Conservation (phyloP, 441 rosid species). For the Gossypium gossypioides region DNA sequence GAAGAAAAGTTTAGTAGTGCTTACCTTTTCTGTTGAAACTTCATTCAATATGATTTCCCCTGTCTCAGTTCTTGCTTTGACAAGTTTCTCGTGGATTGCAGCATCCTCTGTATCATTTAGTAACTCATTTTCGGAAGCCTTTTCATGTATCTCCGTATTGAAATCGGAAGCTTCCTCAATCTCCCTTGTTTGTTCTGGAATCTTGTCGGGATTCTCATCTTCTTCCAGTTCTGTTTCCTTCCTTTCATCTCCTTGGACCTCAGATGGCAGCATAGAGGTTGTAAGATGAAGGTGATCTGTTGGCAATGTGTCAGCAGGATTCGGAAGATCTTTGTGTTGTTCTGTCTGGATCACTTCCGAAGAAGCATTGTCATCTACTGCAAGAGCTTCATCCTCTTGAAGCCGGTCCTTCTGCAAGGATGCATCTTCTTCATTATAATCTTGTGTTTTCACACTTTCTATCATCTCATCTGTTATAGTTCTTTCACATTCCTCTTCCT, state of each 20-base stretch:
- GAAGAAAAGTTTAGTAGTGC: neutral
- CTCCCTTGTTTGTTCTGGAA: constrained; percentile 2
- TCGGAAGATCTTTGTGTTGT: constrained; percentile 4
- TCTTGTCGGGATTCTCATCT: constrained; percentile 15
- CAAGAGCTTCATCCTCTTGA: constrained; percentile 11
- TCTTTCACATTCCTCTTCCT: neutral
- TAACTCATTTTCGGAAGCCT: constrained; percentile 14
- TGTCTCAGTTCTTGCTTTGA: neutral
- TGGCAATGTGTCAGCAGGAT: neutral
- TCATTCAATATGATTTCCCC: constrained; percentile 8
- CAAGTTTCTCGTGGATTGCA: constrained; percentile 9
- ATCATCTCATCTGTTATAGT: neutral
- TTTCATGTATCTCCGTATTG: constrained; percentile 16
- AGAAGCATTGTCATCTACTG: constrained; percentile 8
- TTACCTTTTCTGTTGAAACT: neutral
- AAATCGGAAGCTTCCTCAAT: neutral
- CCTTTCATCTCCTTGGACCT: constrained; percentile 14
- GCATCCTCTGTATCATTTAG: constrained; percentile 16
- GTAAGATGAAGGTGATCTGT: constrained; percentile 13
- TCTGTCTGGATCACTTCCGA: constrained; percentile 1
- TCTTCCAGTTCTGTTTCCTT: constrained; percentile 10
- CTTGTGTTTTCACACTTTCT: constrained; percentile 15
- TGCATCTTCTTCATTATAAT: constrained; percentile 19
- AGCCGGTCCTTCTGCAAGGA: constrained; percentile 16
- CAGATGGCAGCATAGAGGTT: constrained; percentile 16